Percentiles rank a stretch among this genome's conserved stretches.
Conservation (phyloP, 805 yeast genomes). For the Saccharomycopsis fermentans region DNA sequence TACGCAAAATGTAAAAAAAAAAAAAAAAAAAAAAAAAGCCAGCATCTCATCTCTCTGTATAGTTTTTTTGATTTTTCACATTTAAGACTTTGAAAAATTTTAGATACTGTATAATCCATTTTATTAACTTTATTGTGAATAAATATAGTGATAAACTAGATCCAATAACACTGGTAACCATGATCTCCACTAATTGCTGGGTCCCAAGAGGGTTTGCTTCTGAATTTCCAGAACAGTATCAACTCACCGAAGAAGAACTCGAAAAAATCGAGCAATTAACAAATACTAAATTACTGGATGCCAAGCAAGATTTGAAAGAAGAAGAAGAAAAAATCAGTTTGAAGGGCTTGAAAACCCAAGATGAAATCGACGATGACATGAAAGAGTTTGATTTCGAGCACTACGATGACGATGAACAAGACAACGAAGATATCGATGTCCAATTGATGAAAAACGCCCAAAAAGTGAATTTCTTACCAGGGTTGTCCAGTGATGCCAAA, state of each 20-base stretch:
- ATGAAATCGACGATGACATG: slow-evolving; percentile 70
- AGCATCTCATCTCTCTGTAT: neutral
- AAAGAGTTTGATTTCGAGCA: slow-evolving; percentile 81
- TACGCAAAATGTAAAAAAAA: too few species aligned
- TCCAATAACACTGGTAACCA: slow-evolving; percentile 21
- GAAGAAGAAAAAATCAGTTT: slow-evolving; percentile 23
- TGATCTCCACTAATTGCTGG: slow-evolving; percentile 93
- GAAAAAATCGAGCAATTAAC: slow-evolving; percentile 83
- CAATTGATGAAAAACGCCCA: slow-evolving; percentile 36
- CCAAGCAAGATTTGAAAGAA: slow-evolving; percentile 30
- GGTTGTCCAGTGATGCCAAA: slow-evolving; percentile 51
- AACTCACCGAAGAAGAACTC: slow-evolving; percentile 85
- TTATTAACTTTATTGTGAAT: too few species aligned
- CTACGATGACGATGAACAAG: slow-evolving; percentile 60
- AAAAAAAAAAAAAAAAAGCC: neutral
- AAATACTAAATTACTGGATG: slow-evolving; percentile 68
- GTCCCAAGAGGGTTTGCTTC: slow-evolving; percentile 94
- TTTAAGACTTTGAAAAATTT: neutral
- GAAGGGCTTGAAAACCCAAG: slow-evolving; percentile 36
- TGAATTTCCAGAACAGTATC: slow-evolving; percentile 84
- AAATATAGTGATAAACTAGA: too few species aligned
- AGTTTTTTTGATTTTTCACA: neutral
- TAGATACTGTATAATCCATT: too few species aligned
- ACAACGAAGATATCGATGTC: slow-evolving; percentile 27
- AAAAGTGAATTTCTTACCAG: slow-evolving; percentile 60